Percentiles rank a stretch among this genome's conserved stretches.
phyloP scores from a whole-genome alignment of 371 early-diverging fungal species.

The Lichtheimia hyalospora region DNA sequence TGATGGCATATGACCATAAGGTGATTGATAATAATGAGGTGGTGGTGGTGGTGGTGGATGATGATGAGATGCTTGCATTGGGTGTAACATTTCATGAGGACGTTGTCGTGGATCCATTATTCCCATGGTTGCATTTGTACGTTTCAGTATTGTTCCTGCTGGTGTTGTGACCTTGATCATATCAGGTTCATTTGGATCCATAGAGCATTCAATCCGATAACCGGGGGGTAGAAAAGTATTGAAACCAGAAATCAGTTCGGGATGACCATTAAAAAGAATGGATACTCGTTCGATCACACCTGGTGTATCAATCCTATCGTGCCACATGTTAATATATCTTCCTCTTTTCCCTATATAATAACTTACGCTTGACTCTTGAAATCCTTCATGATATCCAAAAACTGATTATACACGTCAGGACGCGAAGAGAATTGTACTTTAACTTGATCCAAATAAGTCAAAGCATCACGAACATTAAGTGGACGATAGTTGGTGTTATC shows the following conservation, averaged over 20 bases:
- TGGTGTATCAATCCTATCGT: conserved; percentile 88
- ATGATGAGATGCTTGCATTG: no score
- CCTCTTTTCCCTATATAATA: neutral
- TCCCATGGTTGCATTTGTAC: conserved; percentile 39
- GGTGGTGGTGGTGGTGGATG: neutral
- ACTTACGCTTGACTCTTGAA: conserved; percentile 95
- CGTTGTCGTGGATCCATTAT: conserved; percentile 40
- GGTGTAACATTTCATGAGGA: conserved; percentile 7
- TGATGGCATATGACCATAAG: conserved; percentile 14
- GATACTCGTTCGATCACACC: conserved; percentile 98
- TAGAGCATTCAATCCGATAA: conserved; percentile 87
- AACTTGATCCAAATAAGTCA: conserved; percentile 97
- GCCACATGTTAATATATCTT: neutral
- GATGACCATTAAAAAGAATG: conserved; percentile 90
- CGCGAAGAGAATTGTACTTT: conserved; percentile 90
- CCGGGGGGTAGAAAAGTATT: conserved; percentile 99
- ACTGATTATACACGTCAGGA: conserved; percentile 96
- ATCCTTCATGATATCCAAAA: conserved; percentile 99
- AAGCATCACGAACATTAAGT: conserved; percentile 83
- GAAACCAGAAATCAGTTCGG: conserved; percentile 93
- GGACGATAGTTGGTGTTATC: conserved; percentile 26
- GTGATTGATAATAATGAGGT: conserved; percentile 9
- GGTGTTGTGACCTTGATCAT: conserved; percentile 89
- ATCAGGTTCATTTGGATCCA: conserved; percentile 68
- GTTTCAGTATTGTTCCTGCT: conserved; percentile 45